Conservation (phyloP, 345 rosid genomes). For the Adansonia digitata region DNA sequence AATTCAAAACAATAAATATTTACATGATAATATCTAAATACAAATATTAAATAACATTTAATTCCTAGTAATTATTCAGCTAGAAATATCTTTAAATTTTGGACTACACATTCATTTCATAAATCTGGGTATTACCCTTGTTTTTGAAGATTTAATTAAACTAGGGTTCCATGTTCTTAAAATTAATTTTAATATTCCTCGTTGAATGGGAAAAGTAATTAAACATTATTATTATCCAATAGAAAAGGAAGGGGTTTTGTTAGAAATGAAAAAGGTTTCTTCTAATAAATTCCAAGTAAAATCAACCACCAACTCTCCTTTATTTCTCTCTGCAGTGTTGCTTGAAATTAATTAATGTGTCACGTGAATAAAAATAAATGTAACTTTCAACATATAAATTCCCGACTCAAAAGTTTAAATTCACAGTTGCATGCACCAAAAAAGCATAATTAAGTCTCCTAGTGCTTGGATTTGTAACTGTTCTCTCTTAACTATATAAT, state of each 20-base stretch:
- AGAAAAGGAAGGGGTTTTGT: neutral
- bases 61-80: too few relatives aligned
- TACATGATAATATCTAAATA: too few relatives aligned
- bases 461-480: neutral
- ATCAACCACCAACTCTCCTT: slow-evolving; percentile 9
- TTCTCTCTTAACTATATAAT: neutral
- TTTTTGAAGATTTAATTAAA: too few relatives aligned
- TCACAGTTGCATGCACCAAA: neutral
- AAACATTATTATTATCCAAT: neutral
- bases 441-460: neutral
- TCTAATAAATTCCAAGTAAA: neutral
- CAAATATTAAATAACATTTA: too few relatives aligned
- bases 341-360: neutral
- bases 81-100: too few relatives aligned
- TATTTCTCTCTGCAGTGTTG: slow-evolving; percentile 4
- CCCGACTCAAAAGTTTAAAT: slow-evolving; percentile 1
- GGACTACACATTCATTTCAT: too few relatives aligned
- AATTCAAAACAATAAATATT: too few relatives aligned
- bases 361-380: neutral
- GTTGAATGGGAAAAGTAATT: neutral
- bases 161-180: too few relatives aligned
- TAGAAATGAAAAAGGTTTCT: neutral
- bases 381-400: neutral
- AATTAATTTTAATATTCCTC: neutral
- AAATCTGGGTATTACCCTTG: too few relatives aligned